A percentile compares a stretch with the other conserved stretches of the same genome.
Evolutionary conservation across 1,284 basidiomycete species (phyloP).

Genomic region (Fistulinella staudtii): DNA sequence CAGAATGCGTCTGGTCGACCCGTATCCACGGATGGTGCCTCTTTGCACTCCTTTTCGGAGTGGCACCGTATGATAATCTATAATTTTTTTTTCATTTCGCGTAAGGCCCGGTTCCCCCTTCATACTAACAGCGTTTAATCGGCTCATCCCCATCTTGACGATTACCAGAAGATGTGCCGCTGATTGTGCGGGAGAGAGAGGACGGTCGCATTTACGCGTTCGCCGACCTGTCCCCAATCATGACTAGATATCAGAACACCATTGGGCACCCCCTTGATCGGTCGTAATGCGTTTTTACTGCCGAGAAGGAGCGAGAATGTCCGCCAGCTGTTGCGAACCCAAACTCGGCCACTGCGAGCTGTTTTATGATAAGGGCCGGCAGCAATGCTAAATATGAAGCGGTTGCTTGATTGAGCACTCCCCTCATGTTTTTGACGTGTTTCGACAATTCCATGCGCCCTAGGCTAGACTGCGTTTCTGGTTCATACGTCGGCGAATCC

Average conservation of each 20-base stretch:
- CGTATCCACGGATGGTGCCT: neutral
- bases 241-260: neutral
- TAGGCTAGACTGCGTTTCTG: conserved; percentile 5
- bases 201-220: conserved; percentile 18
- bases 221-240: conserved; percentile 31
- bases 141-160: conserved; percentile 7
- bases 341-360: neutral
- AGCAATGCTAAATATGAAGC: conserved; percentile 13
- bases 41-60: neutral
- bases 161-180: conserved; percentile 17
- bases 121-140: conserved; percentile 17
- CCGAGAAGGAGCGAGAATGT: conserved; percentile 9
- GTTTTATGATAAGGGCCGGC: conserved; percentile 1
- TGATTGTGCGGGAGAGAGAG: conserved; percentile 21
- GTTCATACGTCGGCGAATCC: conserved; percentile 14
- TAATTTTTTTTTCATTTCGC: conserved; percentile 17
- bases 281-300: conserved; percentile 16
- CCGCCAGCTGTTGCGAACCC: conserved; percentile 6
- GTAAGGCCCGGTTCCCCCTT: conserved; percentile 4
- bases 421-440: conserved; percentile 30
- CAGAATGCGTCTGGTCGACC: conserved; percentile 4
- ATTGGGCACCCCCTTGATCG: conserved; percentile 22
- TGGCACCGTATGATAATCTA: conserved; percentile 11
- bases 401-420: conserved; percentile 11
- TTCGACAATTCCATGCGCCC: conserved; percentile 15